Conservation (phyloP, 371 early-diverging fungal species). For the Apophysomyces elegans region DNA sequence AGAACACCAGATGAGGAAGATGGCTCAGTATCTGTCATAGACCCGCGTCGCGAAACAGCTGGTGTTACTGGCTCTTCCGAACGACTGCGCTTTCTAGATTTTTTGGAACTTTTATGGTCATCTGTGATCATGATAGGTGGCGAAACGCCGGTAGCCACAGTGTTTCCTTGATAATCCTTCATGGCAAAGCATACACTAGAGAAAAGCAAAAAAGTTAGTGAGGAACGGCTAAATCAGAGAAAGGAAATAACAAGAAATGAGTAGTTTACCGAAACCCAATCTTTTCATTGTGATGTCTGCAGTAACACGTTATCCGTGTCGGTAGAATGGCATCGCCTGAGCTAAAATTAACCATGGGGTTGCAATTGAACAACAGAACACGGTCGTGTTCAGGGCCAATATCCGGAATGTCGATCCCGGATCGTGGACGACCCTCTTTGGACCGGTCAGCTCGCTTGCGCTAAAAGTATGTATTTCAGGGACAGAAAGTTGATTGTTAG, state of each 20-base stretch:
- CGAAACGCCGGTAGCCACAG: slow-evolving; percentile 79
- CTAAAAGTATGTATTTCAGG: slow-evolving; percentile 16
- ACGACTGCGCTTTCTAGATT: slow-evolving; percentile 12
- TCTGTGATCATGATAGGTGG: slow-evolving; percentile 95
- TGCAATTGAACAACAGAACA: slow-evolving; percentile 83
- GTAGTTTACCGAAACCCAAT: slow-evolving; percentile 72
- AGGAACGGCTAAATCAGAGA: neutral
- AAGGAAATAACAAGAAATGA: slow-evolving; percentile 1
- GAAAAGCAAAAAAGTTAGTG: neutral
- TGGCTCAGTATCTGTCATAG: slow-evolving; percentile 2
- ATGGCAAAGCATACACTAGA: slow-evolving; percentile 71
- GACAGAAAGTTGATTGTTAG: no score
- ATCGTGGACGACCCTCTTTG: slow-evolving; percentile 30
- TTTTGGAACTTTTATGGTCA: slow-evolving; percentile 84
- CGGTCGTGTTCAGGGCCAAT: slow-evolving; percentile 42
- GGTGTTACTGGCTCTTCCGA: slow-evolving; percentile 27
- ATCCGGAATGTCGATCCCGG: slow-evolving; percentile 32
- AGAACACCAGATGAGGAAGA: neutral
- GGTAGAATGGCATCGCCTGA: slow-evolving; percentile 85
- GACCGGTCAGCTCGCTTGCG: slow-evolving; percentile 54
- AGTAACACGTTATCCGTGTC: slow-evolving; percentile 93
- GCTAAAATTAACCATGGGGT: slow-evolving; percentile 79
- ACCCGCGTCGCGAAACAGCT: slow-evolving; percentile 24
- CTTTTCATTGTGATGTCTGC: slow-evolving; percentile 91
- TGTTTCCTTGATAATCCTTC: slow-evolving; percentile 59